Evolutionary conservation across 225 moss, liverwort and hornwort species (phyloP), one percentile per base, ranked within the genome.

Genomic region (Sphagnum tenellum): DNA sequence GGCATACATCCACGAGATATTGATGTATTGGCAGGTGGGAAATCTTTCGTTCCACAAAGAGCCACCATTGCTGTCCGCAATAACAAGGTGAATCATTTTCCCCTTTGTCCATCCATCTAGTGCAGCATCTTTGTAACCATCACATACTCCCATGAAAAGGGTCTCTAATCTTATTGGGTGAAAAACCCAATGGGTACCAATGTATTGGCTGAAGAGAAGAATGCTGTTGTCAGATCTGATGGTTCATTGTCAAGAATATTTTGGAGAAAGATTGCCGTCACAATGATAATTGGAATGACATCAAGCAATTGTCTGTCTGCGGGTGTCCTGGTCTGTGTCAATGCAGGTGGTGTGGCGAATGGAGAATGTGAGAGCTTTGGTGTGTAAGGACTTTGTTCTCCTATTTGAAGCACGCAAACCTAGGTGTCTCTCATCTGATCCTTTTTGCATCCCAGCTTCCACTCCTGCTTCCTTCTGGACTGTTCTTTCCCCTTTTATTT

Each of bases 291-390:
- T 29, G 29, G 29, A 29, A 29, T 29, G 29, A 29, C 1, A 29
- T 29, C 29, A 29, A 29, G 29, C 29, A 29, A 29, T 29, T 29
- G 29, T 29, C 29, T 29, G 29, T 29, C 29, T 29, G 29, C 1
- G 29, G 29, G 0, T 0, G 29, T 29, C 29, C 29, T 29, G 29
- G 29, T 29, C 29, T 29, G 29, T 29, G 29, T 29, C 29, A 29
- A 52, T 13, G 49, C 75, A 86, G 78, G 84, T 94, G 45, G 79
- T 94, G 11, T 83, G 91, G 60, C 77, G 91, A 49, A 91, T 94
- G 91, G 94, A 94, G 81, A 91, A 91, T 67, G 91, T 94, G 70
- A 79, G 94, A 66, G 94, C 94, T 45, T 78, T 94, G 13, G 77
- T 94, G 49, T 78, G 73, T 74, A 87, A 80, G 78, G 79, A 82